Evolutionary conservation across 2,329 filamentous ascomycete genomes (phyloP), one percentile per base, ranked within the genome.

Genomic region (Colletotrichum lini): DNA sequence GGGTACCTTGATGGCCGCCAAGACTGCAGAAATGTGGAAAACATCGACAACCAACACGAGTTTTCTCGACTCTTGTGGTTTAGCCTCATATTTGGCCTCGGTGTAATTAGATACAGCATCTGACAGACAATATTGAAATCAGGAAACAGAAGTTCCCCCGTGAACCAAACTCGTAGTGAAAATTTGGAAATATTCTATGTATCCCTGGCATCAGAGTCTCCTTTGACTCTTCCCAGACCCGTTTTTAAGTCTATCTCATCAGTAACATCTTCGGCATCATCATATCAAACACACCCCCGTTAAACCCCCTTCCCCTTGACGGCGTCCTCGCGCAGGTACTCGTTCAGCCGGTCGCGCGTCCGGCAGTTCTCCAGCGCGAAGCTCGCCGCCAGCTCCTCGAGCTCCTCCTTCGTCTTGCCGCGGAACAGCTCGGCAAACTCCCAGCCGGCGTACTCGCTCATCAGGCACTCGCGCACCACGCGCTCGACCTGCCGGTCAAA

Each of bases 341-440:
- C 80, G 73, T 89, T 90, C 74, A 90, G 75, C 1, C 81, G 82
- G 52, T 87, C 82, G 42, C 89, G 78, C 76, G 84, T 84, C 49
- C 86, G 70, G 74, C 88, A 90, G 53, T 87, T 82, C 57, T 89
- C 86, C 74, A 89, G 84, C 35, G 82, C 82, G 75, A 91, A 91
- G 68, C 79, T 79, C 16, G 77, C 80, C 0, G 87, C 87, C 54
- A 89, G 78, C 68, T 85, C 85, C 71, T 91, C 88, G 30, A 91
- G 75, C 73, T 90, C 84, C 38, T 85, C 83, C 63, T 84, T 77
- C 0, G 78, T 82, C 81, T 87, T 87, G 4, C 80, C 86, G 50
- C 80, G 78, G 73, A 91, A 91, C 42, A 88, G 77, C 74, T 85
- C 84, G 0, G 88, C 88, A 77, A 88, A 86, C 76, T 91, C 89